These are phyloP conservation scores for Verticillium albo-atrum DNA, from an alignment of 2,329 filamentous ascomycete genomes.

Conservation along the genomic window DNA sequence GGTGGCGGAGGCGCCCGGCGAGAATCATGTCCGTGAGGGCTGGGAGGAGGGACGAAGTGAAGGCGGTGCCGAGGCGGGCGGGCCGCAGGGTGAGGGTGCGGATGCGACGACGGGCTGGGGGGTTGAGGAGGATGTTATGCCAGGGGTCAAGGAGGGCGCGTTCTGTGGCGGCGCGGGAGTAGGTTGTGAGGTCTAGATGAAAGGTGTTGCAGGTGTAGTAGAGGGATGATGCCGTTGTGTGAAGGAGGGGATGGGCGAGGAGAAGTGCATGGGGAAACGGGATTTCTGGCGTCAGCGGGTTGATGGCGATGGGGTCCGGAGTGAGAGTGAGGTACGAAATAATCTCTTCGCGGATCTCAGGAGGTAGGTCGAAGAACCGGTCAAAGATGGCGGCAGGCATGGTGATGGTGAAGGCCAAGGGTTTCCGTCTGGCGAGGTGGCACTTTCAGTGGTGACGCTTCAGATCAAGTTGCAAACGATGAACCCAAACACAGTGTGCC, in stretches of 20 bases:
- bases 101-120: constrained; percentile 12
- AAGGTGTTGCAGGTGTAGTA: constrained; percentile 23
- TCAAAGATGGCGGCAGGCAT: constrained; percentile 9
- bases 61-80: constrained; percentile 14
- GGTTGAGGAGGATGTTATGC: constrained; percentile 9
- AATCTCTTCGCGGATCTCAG: constrained; percentile 22
- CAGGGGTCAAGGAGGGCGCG: constrained; percentile 1
- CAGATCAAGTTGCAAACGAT: too few relatives aligned
- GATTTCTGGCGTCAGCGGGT: constrained; percentile 3
- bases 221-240: constrained; percentile 16
- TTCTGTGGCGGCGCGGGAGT: constrained; percentile 6
- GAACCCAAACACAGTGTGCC: too few relatives aligned
- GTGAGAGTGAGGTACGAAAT: constrained; percentile 17
- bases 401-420: neutral
- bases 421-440: neutral
- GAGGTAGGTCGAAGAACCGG: constrained; percentile 22
- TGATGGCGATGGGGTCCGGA: constrained; percentile 12
- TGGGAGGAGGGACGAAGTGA: constrained; percentile 13
- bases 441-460: too few relatives aligned
- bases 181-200: constrained; percentile 13
- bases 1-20: constrained; percentile 13
- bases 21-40: constrained; percentile 20
- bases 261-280: constrained; percentile 14
- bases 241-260: constrained; percentile 16
- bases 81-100: constrained; percentile 13